Evolutionary conservation across 371 early-diverging fungal genomes (phyloP).

Genomic region (Lichtheimia hyalospora): DNA sequence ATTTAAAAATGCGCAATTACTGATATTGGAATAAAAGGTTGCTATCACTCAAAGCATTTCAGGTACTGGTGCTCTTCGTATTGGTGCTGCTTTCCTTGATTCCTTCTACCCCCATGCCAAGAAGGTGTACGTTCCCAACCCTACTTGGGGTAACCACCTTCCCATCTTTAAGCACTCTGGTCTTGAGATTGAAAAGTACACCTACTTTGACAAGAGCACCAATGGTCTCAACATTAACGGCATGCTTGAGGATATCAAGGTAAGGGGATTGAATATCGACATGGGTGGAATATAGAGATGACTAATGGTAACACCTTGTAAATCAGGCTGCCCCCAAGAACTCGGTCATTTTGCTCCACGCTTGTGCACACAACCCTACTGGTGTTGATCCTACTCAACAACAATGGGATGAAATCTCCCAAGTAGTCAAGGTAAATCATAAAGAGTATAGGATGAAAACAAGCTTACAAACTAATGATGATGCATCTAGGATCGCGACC

Average conservation of each 20-base stretch:
- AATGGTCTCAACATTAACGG: slow-evolving; percentile 93
- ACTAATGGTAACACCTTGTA: slow-evolving; percentile 1
- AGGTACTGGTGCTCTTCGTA: slow-evolving; percentile 96
- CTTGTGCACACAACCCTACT: slow-evolving; percentile 99
- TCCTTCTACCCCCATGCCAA: slow-evolving; percentile 84
- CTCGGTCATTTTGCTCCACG: slow-evolving; percentile 93
- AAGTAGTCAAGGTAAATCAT: slow-evolving; percentile 65
- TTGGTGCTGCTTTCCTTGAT: slow-evolving; percentile 90
- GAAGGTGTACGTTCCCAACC: slow-evolving; percentile 91
- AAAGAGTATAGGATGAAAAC: slow-evolving; percentile 3
- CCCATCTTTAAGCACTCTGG: slow-evolving; percentile 93
- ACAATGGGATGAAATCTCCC: slow-evolving; percentile 92
- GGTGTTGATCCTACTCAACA: slow-evolving; percentile 94
- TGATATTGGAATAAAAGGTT: slow-evolving; percentile 45
- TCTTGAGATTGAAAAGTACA: slow-evolving; percentile 83
- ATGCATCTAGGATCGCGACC: slow-evolving; percentile 36
- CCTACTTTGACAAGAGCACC: slow-evolving; percentile 93
- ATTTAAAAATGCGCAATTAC: neutral
- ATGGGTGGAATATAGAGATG: neutral
- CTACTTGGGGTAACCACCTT: slow-evolving; percentile 98
- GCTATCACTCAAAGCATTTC: slow-evolving; percentile 94
- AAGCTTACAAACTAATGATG: neutral
- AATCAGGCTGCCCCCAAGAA: slow-evolving; percentile 77
- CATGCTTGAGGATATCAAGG: slow-evolving; percentile 87
- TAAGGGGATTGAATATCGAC: slow-evolving; percentile 14